Evolutionary conservation across 1,284 basidiomycete genomes (phyloP), one percentile per base, ranked within the genome.

Genomic region (Cutaneotrichosporon mucoides): DNA sequence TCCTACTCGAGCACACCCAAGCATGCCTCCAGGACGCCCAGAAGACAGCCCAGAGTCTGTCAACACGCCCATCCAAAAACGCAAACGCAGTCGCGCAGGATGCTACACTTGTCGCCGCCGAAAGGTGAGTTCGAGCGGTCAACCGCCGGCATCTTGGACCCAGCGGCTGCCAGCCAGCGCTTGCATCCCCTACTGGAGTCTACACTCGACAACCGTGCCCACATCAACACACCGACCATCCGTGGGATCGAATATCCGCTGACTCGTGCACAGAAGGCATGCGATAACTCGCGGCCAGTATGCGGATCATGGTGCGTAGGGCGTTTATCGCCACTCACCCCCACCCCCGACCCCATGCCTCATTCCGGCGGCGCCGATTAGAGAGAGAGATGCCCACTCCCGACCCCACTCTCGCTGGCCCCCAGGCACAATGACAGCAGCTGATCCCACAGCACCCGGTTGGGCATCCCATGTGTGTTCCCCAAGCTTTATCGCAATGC

Each of bases 401-500:
- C 33, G 10, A 10, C n/a, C 13, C 33, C 42, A 44, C 11, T 33
- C 34, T 24, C 5, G 11, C 40, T 4, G 35, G 24, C 24, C 24
- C 24, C 24, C 24, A 24, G 24, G 24, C 24, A 24, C 24, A 24
- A 24, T 24, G 24, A 24, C 24, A 10, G 6, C 45, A 6, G 35
- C 44, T 54, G 34, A 55, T 12, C 38, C 16, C 34, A 4, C 53
- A 65, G 64, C 52, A 62, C 61, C 12, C 50, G 64, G 12, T 56
- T 65, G 0, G 61, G 60, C 47, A 65, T 62, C 12, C 58, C 64
- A 4, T 68, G 66, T 42, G 62, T 68, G 5, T 68, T 64, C 49
- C 66, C 66, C 37, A 63, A 66, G 51, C 57, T 68, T 6, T 62
- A 66, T 35, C 55, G 60, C 13, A 66, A 66, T 37, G 60, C 60